Evolutionary conservation across 805 yeast species (phyloP), one percentile per base, ranked within the genome.

Genomic region (Kodamaea kaohsiungensis): DNA sequence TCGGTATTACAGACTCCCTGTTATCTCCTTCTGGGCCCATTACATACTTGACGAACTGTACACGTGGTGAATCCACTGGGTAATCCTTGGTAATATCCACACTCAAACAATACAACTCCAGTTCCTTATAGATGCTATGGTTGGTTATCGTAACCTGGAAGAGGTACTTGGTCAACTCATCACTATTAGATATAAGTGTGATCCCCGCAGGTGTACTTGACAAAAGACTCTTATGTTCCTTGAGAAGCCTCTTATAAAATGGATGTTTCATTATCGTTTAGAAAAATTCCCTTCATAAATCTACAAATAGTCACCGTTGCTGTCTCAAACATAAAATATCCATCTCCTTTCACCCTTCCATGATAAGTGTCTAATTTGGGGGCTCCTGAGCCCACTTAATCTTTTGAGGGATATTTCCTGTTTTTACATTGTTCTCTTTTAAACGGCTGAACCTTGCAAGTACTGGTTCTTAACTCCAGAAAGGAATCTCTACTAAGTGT

Each of bases 1-100:
- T 60, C 1, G 93, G 93, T 2, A 87, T 78, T 10, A 38, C 42
- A 35, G 51, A 18, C 40, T 52, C 33, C 35, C 40, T 12, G 48
- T 17, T 19, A 4, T 17, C 16, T 40, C 57, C 30, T 55, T 59
- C 35, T 30, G 13, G 13, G 13, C 35, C 35, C 17, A 49, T 55
- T 17, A 51, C 59, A 43, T 54, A 56, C 16, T 42, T 59, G n/a
- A 81, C 62, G 62, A 86, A 86, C 55, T 78, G 72, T 1, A 82
- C 87, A 53, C 76, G 78, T 0, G 90, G 90, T 2, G 84, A 76
- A 19, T 73, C 77, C 39, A 85, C 83, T 0, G 90, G 90, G 56
- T 86, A 86, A 0, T 71, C 72, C 1, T 67, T 60, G 2, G 77
- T 67, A 17, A 83, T 69, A 43, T 66, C 68, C 15, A 84, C 70